These are phyloP conservation scores for Warburgia ugandensis DNA, from an alignment of 164 flowering plant genomes.

Conservation along the genomic window DNA sequence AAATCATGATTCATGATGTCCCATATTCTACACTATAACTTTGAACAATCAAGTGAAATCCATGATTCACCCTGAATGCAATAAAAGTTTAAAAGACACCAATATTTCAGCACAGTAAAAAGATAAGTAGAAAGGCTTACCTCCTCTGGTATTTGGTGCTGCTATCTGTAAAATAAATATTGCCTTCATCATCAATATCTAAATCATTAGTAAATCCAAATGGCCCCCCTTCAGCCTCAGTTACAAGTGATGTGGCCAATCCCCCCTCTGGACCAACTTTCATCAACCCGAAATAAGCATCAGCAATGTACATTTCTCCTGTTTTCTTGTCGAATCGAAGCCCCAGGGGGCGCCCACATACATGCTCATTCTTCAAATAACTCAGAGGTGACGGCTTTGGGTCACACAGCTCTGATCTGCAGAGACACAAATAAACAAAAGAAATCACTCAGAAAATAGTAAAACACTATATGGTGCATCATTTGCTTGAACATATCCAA, in stretches of 20 bases:
- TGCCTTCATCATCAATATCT: slow-evolving; percentile 84
- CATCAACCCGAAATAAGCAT: slow-evolving; percentile 92
- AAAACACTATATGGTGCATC: no score
- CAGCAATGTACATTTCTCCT: slow-evolving; percentile 87
- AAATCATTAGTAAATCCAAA: slow-evolving; percentile 79
- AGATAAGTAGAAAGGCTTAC: slow-evolving; percentile 20
- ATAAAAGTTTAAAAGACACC: no score
- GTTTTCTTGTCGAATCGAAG: slow-evolving; percentile 83
- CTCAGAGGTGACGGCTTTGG: slow-evolving; percentile 54
- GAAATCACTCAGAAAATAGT: no score
- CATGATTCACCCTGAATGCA: no score
- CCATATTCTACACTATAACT: no score
- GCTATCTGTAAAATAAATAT: slow-evolving; percentile 89
- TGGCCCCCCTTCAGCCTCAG: slow-evolving; percentile 82
- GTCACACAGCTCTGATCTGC: slow-evolving; percentile 61
- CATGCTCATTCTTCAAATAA: slow-evolving; percentile 79
- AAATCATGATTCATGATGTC: no score
- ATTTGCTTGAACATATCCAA: no score
- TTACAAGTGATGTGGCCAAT: slow-evolving; percentile 54
- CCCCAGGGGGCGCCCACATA: slow-evolving; percentile 94
- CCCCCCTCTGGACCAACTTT: slow-evolving; percentile 97
- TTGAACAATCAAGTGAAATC: no score
- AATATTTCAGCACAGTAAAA: not conserved
- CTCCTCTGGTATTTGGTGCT: slow-evolving; percentile 76
- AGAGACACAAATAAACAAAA: no score